Percentiles rank a stretch among this genome's conserved stretches.
Evolutionary conservation across 805 yeast species (phyloP).

Genomic region (Sugiyamaella floridensis): DNA sequence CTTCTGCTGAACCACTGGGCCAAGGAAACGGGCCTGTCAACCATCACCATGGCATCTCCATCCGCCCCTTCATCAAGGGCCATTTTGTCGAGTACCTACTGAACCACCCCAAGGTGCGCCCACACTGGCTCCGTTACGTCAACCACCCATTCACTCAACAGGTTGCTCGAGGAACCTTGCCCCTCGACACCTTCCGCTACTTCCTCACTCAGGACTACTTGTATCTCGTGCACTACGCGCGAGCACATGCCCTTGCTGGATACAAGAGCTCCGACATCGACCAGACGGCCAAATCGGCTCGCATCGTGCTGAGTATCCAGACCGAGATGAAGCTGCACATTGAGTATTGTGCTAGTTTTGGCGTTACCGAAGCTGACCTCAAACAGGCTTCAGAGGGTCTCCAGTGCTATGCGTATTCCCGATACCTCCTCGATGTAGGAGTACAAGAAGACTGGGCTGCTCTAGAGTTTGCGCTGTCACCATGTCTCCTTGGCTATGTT

Average conservation of each 20-base stretch:
- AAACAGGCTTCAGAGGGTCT: conserved; percentile 42
- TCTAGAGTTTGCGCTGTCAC: conserved; percentile 61
- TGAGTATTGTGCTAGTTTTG: conserved; percentile 40
- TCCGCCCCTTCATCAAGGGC: conserved; percentile 31
- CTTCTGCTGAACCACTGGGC: conserved; percentile 40
- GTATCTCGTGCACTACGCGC: conserved; percentile 62
- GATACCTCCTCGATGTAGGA: conserved; percentile 51
- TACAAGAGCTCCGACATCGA: conserved; percentile 51
- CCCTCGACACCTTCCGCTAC: conserved; percentile 44
- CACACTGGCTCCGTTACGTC: conserved; percentile 52
- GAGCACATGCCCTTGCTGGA: conserved; percentile 57
- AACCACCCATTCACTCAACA: conserved; percentile 55
- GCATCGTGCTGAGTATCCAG: conserved; percentile 45
- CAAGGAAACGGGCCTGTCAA: conserved; percentile 69
- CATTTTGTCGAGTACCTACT: conserved; percentile 44
- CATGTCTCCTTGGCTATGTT: conserved; percentile 68
- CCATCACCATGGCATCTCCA: conserved; percentile 42
- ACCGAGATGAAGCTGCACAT: conserved; percentile 53
- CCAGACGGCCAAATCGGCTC: conserved; percentile 38
- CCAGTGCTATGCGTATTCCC: conserved; percentile 55
- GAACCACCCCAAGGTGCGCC: conserved; percentile 47
- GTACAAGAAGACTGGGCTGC: conserved; percentile 53
- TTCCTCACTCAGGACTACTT: conserved; percentile 60
- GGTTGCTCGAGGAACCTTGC: conserved; percentile 47
- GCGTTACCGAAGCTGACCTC: conserved; percentile 38